A percentile compares a stretch with the other conserved stretches of the same genome.
Conservation (phyloP, 257 asterid species). For the Fraxinus americana region DNA sequence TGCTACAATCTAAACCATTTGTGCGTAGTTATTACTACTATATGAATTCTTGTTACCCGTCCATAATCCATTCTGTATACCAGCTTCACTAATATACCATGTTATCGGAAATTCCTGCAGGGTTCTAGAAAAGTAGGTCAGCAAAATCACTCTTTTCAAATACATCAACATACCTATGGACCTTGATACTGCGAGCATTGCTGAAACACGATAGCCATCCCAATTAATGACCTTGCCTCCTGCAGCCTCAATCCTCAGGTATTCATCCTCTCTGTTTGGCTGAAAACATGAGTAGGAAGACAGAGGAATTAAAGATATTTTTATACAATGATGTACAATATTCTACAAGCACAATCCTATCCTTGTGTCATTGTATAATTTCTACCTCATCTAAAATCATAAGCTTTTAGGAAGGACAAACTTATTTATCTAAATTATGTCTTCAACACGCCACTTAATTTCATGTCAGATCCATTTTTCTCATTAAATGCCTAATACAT, state of each 20-base stretch:
- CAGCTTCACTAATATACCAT: neutral
- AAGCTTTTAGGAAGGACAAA: neutral
- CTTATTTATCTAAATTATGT: neutral
- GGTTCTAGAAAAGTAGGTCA: neutral
- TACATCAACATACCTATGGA: conserved; percentile 61
- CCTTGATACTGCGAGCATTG: conserved; percentile 77
- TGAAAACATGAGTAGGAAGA: conserved; percentile 22
- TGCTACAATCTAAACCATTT: too few relatives aligned
- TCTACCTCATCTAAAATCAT: neutral
- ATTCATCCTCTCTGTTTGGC: conserved; percentile 78
- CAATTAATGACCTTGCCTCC: conserved; percentile 84
- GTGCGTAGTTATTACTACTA: too few relatives aligned
- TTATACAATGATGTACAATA: neutral
- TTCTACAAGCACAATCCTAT: neutral
- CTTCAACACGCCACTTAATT: neutral
- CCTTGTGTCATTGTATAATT: neutral
- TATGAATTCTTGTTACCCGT: too few relatives aligned
- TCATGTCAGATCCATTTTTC: too few relatives aligned
- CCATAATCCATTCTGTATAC: neutral
- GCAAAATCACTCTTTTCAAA: conserved; percentile 5
- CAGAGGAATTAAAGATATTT: neutral
- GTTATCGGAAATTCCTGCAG: neutral
- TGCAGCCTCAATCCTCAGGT: conserved; percentile 57
- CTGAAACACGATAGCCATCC: conserved; percentile 83
- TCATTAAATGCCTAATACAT: too few relatives aligned